Conservation (phyloP, 169 alveolate genomes). For the Plasmodium inui region DNA sequence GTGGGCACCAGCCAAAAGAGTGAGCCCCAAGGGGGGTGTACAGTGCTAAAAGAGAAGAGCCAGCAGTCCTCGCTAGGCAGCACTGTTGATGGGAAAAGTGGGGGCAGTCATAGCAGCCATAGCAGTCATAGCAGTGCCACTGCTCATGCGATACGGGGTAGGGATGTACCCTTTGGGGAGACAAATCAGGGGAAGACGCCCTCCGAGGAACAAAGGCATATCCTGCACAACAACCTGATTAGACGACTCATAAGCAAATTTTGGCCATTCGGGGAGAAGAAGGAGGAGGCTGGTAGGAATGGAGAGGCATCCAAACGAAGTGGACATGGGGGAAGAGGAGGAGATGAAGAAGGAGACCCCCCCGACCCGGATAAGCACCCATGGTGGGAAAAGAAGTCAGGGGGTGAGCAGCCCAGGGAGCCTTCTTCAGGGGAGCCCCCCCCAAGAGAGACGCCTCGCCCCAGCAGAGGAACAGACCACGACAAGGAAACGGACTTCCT, state of each 20-base stretch:
- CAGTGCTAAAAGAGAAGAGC: background rate
- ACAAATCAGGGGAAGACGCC: background rate
- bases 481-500: slow-evolving; percentile 39
- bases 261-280: background rate
- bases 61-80: background rate
- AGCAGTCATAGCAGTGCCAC: too few species aligned
- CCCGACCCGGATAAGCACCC: background rate
- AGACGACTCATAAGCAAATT: background rate
- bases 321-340: background rate
- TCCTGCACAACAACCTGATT: background rate
- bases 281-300: background rate
- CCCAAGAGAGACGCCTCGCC: background rate
- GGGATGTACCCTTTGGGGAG: background rate
- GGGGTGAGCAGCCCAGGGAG: background rate
- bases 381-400: background rate
- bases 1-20: background rate
- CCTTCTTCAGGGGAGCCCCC: background rate
- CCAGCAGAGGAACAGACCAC: background rate
- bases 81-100: background rate
- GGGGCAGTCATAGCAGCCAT: background rate
- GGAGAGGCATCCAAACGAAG: background rate
- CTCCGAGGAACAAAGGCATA: background rate
- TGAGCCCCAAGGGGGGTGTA: background rate
- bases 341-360: background rate
- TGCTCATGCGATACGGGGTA: background rate